Percentiles rank a stretch among this genome's conserved stretches.
phyloP scores from a whole-genome alignment of 768 basidiomycete genomes.

The Russula brevipes region DNA sequence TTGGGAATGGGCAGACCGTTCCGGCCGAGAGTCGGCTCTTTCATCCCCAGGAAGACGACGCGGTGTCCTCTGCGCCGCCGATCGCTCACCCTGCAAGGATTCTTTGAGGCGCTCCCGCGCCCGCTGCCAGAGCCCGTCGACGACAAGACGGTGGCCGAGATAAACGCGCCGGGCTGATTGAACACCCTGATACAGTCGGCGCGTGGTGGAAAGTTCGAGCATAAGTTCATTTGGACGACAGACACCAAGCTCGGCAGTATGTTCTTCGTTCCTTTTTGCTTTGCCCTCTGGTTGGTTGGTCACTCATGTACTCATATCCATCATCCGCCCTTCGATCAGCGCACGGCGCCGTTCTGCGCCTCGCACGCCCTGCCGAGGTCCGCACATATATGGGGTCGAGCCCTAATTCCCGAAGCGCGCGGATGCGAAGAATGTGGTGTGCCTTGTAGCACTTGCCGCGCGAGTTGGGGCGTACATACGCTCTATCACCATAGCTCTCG shows the following conservation, averaged over 20 bases:
- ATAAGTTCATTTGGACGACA: conserved; percentile 43
- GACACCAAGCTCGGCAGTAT: conserved; percentile 43
- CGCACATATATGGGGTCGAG: conserved; percentile 61
- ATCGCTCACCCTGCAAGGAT: conserved; percentile 43
- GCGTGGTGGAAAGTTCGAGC: conserved; percentile 43
- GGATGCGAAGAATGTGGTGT: conserved; percentile 68
- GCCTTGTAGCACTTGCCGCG: conserved; percentile 58
- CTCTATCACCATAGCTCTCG: conserved; percentile 38
- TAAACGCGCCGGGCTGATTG: conserved; percentile 52
- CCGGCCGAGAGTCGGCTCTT: conserved; percentile 29
- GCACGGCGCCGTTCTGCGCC: conserved; percentile 57
- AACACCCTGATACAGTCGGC: conserved; percentile 48
- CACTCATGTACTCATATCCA: background rate
- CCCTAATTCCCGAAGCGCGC: conserved; percentile 51
- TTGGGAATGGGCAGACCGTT: conserved; percentile 47
- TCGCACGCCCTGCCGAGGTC: conserved; percentile 48
- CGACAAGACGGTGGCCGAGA: conserved; percentile 42
- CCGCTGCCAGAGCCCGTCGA: conserved; percentile 55
- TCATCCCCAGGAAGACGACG: conserved; percentile 15
- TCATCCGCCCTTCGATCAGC: conserved; percentile 33
- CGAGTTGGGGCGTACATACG: conserved; percentile 56
- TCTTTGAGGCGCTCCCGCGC: conserved; percentile 59
- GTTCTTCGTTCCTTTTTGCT: conserved; percentile 25
- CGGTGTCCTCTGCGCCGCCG: conserved; percentile 13
- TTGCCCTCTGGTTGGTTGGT: no score